Evolutionary conservation across 2,329 filamentous ascomycete genomes (phyloP), one percentile per base, ranked within the genome.

Genomic region (Trichoderma breve): DNA sequence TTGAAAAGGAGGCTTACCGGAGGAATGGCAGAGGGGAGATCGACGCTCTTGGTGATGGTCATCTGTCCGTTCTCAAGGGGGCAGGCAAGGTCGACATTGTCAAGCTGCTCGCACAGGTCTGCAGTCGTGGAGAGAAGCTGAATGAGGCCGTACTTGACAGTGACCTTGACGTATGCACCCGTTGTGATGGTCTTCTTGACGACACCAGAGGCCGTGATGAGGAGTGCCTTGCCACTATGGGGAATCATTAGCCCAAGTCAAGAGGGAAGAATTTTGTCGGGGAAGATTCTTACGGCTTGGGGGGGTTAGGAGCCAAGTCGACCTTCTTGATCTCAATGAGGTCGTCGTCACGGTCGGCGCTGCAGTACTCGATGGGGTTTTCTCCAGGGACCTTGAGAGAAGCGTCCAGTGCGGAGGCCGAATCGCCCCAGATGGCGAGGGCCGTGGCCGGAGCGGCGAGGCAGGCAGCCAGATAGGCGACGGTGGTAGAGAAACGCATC

Each of bases 71-170:
- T 89, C 83, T 97, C 86, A 72, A 99, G 87, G 63, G 96, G 96
- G 83, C 96, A 99, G 77, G 93, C 84, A 71, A 98, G 85, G 77
- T 98, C 94, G 58, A 98, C 93, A 76, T 98, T 94, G 80, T 88
- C 86, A 75, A 97, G 89, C 81, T 97, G 92, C 73, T 98, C 93
- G 85, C 96, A 99, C 47, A 98, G 88, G 79, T 97, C 92, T 78
- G 91, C 90, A 76, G 87, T 88, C 75, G 92, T 92, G 81, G 89
- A 93, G 82, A 99, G 90, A 75, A 99, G 88, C 70, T 90, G 93
- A 82, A 99, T 98, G 75, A 97, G 86, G 73, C 95, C 95, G 82
- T 97, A 98, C 84, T 97, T 98, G 83, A 99, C 95, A 76, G 91
- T 88, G 53, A 99, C 82, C 62, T 91, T 86, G 74, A 98, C 92